Percentiles rank a stretch among this genome's conserved stretches.
Evolutionary conservation across 1,139 yeast species (phyloP).

Genomic region (Kazachstania sp.): DNA sequence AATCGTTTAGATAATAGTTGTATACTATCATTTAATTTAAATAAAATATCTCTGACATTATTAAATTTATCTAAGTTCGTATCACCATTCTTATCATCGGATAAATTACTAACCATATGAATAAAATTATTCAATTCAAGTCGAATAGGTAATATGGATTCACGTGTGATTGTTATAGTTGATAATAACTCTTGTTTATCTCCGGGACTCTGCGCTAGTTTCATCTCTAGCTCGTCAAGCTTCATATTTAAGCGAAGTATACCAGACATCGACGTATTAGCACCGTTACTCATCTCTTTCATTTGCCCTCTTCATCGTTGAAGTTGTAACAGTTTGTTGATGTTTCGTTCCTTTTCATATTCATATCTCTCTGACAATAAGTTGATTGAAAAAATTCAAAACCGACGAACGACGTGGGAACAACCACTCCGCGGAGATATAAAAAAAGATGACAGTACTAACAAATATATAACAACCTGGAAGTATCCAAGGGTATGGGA

Average conservation of each 20-base stretch:
- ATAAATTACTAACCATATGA: constrained; percentile 20
- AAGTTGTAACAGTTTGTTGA: no score
- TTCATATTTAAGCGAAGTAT: constrained; percentile 9
- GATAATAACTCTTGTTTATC: constrained; percentile 10
- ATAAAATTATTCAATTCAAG: constrained; percentile 25
- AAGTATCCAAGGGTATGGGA: no score
- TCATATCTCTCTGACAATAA: no score
- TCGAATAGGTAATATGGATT: constrained; percentile 23
- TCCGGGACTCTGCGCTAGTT: constrained; percentile 10
- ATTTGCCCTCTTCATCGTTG: no score
- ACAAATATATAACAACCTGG: no score
- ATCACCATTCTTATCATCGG: constrained; percentile 9
- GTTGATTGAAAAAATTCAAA: no score
- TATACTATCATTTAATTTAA: constrained; percentile 17
- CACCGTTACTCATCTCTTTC: no score
- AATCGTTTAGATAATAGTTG: constrained; percentile 23
- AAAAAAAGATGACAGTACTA: no score
- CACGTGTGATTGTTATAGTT: constrained; percentile 12
- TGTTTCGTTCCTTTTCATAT: no score
- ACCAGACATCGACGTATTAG: no score
- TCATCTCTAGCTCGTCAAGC: constrained; percentile 16
- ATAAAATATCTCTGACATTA: constrained; percentile 16
- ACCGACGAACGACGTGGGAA: no score
- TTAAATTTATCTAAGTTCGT: constrained; percentile 18
- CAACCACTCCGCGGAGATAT: no score